Evolutionary conservation across 1,139 yeast genomes (phyloP), one percentile per base, ranked within the genome.

Genomic region (Debaryomyces sp.): DNA sequence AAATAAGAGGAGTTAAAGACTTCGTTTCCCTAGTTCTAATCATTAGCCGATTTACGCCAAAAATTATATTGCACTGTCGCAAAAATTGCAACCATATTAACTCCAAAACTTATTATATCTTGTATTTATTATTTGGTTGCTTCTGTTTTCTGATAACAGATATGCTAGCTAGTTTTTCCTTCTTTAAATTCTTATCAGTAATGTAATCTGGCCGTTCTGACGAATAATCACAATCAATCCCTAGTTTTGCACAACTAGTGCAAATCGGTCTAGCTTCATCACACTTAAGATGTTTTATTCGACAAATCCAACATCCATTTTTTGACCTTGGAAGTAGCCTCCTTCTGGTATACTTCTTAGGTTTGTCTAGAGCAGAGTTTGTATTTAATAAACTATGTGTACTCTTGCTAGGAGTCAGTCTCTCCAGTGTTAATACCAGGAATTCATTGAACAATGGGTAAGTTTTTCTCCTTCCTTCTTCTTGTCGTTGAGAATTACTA

Each of bases 231-330:
- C 81, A 76, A 23, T 58, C 63, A 44, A 76, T 69, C n/a, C 78
- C 78, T 56, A 72, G 73, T 47, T 71, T 72, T 5, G 53, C 45
- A 57, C 81, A 76, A 43, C 71, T 67, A 10, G 70, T 57, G 56
- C 81, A 76, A 10, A 55, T 54, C 0, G 81, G 81, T 52, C 69
- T 64, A 3, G 46, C 48, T 54, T 76, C 81, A 54, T 76, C 78
- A 56, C 81, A 76, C 57, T 76, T 76, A 53, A 77, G 66, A 58
- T 77, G 81, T 56, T 78, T 77, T 49, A 77, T 73, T 46, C 82
- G 66, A 55, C 82, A 78, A 44, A 75, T 73, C 79, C 78, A 78
- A 56, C 82, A 78, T 0, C 82, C 82, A 36, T 63, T 70, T 48
- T 71, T 73, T 6, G 79, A 71, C 43, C 81, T 59, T 2, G 78